Evolutionary conservation across 2,329 filamentous ascomycete species (phyloP).

Genomic region (Whalleya microplaca): DNA sequence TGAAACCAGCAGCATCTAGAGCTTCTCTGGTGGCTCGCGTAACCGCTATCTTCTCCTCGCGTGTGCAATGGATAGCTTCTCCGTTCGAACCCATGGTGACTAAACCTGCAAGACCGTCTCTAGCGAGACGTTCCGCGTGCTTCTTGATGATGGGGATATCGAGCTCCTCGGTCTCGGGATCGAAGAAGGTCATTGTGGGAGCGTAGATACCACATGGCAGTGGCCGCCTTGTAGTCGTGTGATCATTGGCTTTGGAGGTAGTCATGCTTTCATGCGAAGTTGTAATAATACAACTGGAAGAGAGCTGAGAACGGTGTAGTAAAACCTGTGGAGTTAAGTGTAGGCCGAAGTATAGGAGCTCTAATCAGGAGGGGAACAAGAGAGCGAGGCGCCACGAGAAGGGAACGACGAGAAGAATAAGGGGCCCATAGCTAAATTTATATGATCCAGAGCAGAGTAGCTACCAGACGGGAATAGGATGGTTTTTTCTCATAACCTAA

Average conservation of each 20-base stretch:
- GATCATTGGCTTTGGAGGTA: conserved; percentile 38
- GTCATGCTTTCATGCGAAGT: conserved; percentile 38
- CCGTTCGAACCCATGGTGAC: conserved; percentile 91
- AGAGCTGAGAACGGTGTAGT: conserved; percentile 5
- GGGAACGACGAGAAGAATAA: conserved; percentile 12
- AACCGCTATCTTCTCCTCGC: conserved; percentile 74
- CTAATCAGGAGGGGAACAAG: conserved; percentile 10
- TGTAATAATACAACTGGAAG: background rate
- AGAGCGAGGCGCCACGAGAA: conserved; percentile 20
- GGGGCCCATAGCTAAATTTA: conserved; percentile 36
- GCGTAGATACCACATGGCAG: conserved; percentile 85
- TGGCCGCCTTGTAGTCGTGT: conserved; percentile 50
- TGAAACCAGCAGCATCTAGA: conserved; percentile 78
- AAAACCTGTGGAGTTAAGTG: conserved; percentile 9
- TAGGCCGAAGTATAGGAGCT: conserved; percentile 17
- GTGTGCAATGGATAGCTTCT: conserved; percentile 83
- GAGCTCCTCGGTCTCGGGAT: conserved; percentile 80
- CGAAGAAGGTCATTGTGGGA: conserved; percentile 90
- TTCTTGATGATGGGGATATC: conserved; percentile 79
- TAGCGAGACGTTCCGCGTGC: conserved; percentile 77
- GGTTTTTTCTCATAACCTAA: conserved; percentile 42
- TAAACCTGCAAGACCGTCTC: conserved; percentile 78
- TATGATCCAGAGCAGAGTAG: conserved; percentile 29
- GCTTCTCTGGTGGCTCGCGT: conserved; percentile 80
- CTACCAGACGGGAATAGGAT: conserved; percentile 14